Evolutionary conservation across 176 grass and related monocot genomes (phyloP), one percentile per base, ranked within the genome.

Genomic region (Leersia perrieri): DNA sequence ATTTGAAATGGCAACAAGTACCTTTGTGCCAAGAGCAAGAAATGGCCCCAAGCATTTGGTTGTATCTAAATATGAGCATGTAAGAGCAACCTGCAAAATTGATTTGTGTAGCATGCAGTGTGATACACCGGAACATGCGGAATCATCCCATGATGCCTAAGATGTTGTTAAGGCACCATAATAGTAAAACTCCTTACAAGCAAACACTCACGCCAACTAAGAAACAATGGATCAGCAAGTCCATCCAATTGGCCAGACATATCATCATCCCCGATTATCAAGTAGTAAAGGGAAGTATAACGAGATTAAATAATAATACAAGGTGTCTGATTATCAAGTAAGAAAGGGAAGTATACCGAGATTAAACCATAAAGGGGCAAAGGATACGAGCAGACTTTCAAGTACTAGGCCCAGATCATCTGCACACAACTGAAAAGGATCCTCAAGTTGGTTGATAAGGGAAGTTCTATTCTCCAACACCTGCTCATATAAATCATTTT

Each of bases 121-220:
- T 31, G 83, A 89, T 66, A 80, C 73, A 74, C 86, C 76, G 14
- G 82, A 86, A 77, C 90, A 92, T 76, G 53, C 38, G 26, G 83
- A 89, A 40, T 98, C 82, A 70, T 98, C 90, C 95, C 95, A 98
- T 75, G 90, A 91, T 84, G 71, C 60, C 92, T 87, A 84, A 60
- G 66, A 26, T 55, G 9, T n/a, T 22, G 76, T 98, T 79, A 93
- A 98, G 92, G 80, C 35, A 76, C 76, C 32, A 74, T 30, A 75
- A 32, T 0, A 75, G 26, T 0, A 3, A 68, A 58, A 20, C 4
- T 62, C 39, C 38, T 26, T 80, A 79, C 73, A 29, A 83, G 33
- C 5, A 66, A 58, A 33, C 60, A 82, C 8, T 20, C 26, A 29
- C 38, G 77, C 60, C 26, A 4, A 27, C 3, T 35, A n/a, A 33